Evolutionary conservation across 192 early-diverging fungal species (phyloP).

Genomic region (Lunasporangiospora selenospora): DNA sequence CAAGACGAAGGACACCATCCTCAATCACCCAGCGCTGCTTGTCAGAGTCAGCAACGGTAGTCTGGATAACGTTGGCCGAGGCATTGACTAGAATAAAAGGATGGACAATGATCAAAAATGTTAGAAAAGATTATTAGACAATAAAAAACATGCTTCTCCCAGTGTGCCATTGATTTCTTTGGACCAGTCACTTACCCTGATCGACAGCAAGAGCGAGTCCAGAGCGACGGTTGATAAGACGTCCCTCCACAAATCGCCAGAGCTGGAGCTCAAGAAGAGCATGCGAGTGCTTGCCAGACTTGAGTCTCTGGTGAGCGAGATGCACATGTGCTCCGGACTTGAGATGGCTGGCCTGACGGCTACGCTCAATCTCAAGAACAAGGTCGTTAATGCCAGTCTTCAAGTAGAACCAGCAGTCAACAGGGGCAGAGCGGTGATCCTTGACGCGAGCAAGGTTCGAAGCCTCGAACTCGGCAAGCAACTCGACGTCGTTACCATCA

Average conservation of each 20-base stretch:
- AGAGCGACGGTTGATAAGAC: constrained; percentile 43
- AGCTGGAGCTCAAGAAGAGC: constrained; percentile 45
- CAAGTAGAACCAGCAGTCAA: constrained; percentile 44
- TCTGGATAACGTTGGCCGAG: constrained; percentile 29
- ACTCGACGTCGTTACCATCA: constrained; percentile 17
- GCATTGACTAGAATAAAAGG: constrained; percentile 13
- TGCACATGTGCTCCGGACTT: constrained; percentile 25
- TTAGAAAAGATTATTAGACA: not conserved
- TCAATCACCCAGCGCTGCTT: constrained; percentile 38
- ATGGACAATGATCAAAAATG: too few species aligned
- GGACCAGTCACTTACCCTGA: constrained; percentile 5
- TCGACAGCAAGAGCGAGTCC: constrained; percentile 30
- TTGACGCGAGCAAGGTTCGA: constrained; percentile 23
- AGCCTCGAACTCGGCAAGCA: constrained; percentile 38
- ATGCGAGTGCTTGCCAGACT: constrained; percentile 46
- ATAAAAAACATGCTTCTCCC: too few species aligned
- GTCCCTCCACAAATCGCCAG: constrained; percentile 40
- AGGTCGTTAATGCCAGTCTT: constrained; percentile 43
- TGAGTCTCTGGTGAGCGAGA: constrained; percentile 33
- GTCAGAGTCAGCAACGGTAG: constrained; percentile 9
- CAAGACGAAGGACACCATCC: constrained; percentile 34
- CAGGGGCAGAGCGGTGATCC: constrained; percentile 12
- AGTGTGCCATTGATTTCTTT: too few species aligned
- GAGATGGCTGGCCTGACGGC: constrained; percentile 30
- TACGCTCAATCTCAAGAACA: constrained; percentile 21